Base-by-base conservation (phyloP, 2,329 filamentous ascomycete genomes). In the Pseudonectria foliicola region DNA sequence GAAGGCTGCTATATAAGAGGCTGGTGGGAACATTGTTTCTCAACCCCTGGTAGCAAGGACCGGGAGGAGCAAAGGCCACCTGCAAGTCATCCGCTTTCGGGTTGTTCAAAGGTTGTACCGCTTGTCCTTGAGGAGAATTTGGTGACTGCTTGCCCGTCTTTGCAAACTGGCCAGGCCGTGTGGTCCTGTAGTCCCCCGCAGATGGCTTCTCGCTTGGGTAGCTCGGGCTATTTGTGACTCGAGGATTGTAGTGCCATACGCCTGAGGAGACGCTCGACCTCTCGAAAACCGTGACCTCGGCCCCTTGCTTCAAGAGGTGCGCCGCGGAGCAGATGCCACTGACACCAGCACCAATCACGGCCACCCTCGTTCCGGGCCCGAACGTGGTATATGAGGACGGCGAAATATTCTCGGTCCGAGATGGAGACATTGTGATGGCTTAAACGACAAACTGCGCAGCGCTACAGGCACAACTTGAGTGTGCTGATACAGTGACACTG, bases 21-120 rank as follows among this genome's bases (percentile, higher is more conserved):
- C 55, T 66, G n/a, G 80, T 77, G 0, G 84, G 81, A 4, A 89
- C 81, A 48, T 90, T 92, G 25, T 83, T 86, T 50, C 80, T 80
- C 7, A 89, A 61, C 3, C 71, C 69, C 5, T 56, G 58, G 38
- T 72, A 60, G 71, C 74, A 64, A 68, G 87, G 61, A 1, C 56
- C 57, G 0, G 55, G 57, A 16, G 37, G 46, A 1, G 50, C 44
- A 27, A 53, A 53, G 1, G 46, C 31, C 6, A 43, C 32, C 11
- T 42, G 29, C 1, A 45, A 29, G 12, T 24, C 21, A 2, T 44
- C 16, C 0, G 13, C 10, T 5, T 49, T 27, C 3, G 31, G 8
- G 0, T 2, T 16, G 0, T 39, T 27, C 1, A 47, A 40, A 3
- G 39, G 38, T 23, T 44, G 37, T 0, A 2, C 1, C 12, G n/a